Conservation (phyloP, 2,329 filamentous ascomycete genomes). For the Scopulariopsis brevicaulis region DNA sequence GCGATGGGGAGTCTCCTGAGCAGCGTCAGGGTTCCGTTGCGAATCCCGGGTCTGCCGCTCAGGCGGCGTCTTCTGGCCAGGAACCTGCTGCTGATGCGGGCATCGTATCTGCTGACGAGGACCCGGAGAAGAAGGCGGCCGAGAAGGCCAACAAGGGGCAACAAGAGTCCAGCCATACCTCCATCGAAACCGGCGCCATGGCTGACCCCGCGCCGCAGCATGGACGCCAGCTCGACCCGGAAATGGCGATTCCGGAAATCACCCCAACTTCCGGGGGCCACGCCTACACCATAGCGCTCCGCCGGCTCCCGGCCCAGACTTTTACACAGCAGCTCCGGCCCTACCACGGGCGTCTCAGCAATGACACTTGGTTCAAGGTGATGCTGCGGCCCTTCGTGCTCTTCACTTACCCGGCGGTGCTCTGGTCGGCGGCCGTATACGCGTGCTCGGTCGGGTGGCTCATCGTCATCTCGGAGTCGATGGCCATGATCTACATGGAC, state of each 20-base stretch:
- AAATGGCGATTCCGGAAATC: not conserved
- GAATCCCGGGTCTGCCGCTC: not conserved
- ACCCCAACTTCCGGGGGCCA: conserved; percentile 12
- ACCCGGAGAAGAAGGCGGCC: not conserved
- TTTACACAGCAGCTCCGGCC: conserved; percentile 65
- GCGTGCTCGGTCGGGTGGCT: conserved; percentile 87
- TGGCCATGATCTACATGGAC: conserved; percentile 68
- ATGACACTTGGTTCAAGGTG: conserved; percentile 71
- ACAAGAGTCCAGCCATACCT: not conserved
- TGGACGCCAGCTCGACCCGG: not conserved
- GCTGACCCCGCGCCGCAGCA: not conserved
- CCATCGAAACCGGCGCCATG: not conserved
- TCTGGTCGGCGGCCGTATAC: conserved; percentile 83
- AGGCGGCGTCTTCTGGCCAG: not conserved
- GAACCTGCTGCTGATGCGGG: not conserved
- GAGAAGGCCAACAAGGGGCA: not conserved
- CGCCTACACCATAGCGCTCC: conserved; percentile 61
- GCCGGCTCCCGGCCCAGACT: conserved; percentile 54
- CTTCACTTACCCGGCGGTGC: conserved; percentile 75
- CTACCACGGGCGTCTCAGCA: conserved; percentile 66
- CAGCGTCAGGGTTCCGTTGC: not conserved
- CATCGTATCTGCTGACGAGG: not conserved
- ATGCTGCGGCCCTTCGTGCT: conserved; percentile 73
- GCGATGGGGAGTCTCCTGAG: not conserved
- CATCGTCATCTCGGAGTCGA: conserved; percentile 84